A percentile compares a stretch with the other conserved stretches of the same genome.
phyloP scores from a whole-genome alignment of 2,329 filamentous ascomycete genomes.

The Diaporthe eres region DNA sequence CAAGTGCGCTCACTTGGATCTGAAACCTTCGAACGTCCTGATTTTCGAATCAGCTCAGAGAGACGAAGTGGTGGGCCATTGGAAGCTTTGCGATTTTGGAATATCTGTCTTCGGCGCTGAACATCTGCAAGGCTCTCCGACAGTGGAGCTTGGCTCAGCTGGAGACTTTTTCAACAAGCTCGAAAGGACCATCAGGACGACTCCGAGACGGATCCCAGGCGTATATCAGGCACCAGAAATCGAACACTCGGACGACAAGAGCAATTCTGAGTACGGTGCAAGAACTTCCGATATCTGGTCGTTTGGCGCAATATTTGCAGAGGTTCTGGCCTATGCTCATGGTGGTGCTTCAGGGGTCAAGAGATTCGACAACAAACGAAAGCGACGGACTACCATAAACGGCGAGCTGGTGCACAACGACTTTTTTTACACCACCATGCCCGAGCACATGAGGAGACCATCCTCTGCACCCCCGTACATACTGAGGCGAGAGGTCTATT shows the following conservation, averaged over 20 bases:
- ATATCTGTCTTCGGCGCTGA: slow-evolving; percentile 38
- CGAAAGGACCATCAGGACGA: slow-evolving; percentile 2
- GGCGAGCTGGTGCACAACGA: slow-evolving; percentile 2
- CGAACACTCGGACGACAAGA: neutral
- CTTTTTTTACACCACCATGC: slow-evolving; percentile 30
- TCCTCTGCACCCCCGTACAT: neutral
- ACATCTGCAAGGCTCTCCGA: neutral
- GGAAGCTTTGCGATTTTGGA: slow-evolving; percentile 41
- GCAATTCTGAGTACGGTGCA: neutral
- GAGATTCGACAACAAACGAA: slow-evolving; percentile 13
- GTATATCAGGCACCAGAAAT: slow-evolving; percentile 39
- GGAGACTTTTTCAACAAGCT: slow-evolving; percentile 34
- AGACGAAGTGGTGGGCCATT: slow-evolving; percentile 33
- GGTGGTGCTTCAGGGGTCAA: neutral
- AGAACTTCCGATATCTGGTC: slow-evolving; percentile 38
- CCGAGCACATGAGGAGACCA: neutral
- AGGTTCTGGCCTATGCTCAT: slow-evolving; percentile 35
- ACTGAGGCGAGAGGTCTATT: neutral
- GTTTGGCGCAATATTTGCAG: slow-evolving; percentile 38
- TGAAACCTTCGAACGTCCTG: slow-evolving; percentile 40
- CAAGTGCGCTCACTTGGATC: slow-evolving; percentile 38
- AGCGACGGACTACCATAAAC: neutral
- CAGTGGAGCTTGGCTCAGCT: slow-evolving; percentile 4
- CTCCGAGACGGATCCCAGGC: slow-evolving; percentile 26
- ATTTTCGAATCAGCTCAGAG: slow-evolving; percentile 19